phyloP scores from a whole-genome alignment of 192 early-diverging fungal species.

The Dimargaris cristalligena region DNA sequence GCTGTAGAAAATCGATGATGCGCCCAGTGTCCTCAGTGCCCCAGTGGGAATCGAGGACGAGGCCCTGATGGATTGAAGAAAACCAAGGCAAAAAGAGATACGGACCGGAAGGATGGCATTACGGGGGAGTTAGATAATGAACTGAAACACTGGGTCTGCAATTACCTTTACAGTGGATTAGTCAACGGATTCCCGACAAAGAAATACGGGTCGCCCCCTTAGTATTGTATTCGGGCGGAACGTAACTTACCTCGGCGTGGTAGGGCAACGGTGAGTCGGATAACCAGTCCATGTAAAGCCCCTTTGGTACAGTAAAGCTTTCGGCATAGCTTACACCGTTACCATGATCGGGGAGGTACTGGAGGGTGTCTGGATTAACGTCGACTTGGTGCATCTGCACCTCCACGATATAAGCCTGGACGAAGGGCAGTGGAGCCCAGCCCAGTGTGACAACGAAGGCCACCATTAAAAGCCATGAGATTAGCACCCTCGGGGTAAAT shows the following conservation, averaged over 20 bases:
- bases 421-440: neutral
- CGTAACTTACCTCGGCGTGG: neutral
- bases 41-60: neutral
- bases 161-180: too few relatives aligned
- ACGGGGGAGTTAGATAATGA: too few relatives aligned
- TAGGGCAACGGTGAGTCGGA: neutral
- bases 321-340: neutral
- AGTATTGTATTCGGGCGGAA: too few relatives aligned
- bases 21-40: neutral
- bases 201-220: too few relatives aligned
- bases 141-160: too few relatives aligned
- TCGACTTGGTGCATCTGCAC: neutral
- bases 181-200: too few relatives aligned
- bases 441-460: neutral
- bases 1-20: neutral
- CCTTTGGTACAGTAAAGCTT: neutral
- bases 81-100: too few relatives aligned
- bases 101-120: too few relatives aligned
- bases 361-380: neutral
- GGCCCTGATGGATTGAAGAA: neutral
- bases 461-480: neutral
- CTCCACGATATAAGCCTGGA: neutral
- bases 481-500: neutral
- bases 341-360: neutral
- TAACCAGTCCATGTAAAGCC: neutral